Percentiles rank a stretch among this genome's conserved stretches.
Evolutionary conservation across 257 asterid genomes (phyloP).

Genomic region (Oldenlandia corymbosa): DNA sequence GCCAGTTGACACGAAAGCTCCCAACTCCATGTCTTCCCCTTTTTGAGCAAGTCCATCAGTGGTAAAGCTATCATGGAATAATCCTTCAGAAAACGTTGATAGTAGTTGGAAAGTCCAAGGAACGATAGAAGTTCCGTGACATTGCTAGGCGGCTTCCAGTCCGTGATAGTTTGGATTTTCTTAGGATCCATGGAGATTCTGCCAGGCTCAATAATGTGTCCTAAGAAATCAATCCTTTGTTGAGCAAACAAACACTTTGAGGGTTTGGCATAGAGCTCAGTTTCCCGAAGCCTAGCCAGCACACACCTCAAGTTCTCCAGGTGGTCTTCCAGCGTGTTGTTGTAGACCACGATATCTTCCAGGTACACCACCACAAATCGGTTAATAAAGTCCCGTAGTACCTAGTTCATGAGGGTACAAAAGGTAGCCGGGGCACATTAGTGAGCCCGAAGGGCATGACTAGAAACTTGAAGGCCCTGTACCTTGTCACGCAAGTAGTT

Average conservation of each 20-base stretch:
- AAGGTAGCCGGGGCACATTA: neutral
- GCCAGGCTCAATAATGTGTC: too few relatives aligned
- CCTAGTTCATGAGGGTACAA: neutral
- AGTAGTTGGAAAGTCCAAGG: constrained; percentile 7
- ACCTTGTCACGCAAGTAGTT: neutral
- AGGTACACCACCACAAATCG: neutral
- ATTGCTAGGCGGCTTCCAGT: too few relatives aligned
- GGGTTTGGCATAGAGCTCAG: neutral
- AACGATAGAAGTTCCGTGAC: too few relatives aligned
- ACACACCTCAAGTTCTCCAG: constrained; percentile 1
- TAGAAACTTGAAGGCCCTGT: neutral
- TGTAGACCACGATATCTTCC: constrained; percentile 8
- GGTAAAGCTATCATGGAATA: neutral
- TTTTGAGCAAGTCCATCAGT: constrained; percentile 2
- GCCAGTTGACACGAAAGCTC: neutral
- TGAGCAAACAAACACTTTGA: neutral
- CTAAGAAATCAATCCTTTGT: neutral
- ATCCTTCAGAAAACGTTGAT: neutral
- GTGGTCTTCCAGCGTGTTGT: neutral
- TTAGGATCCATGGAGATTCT: too few relatives aligned
- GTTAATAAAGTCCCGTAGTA: neutral
- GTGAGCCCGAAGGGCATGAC: too few relatives aligned
- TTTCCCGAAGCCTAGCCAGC: too few relatives aligned
- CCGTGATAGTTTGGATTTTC: too few relatives aligned
- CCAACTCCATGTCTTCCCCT: neutral